These are phyloP conservation scores for Nakazawaea pomicola DNA, from an alignment of 805 yeast genomes.

Conservation along the genomic window DNA sequence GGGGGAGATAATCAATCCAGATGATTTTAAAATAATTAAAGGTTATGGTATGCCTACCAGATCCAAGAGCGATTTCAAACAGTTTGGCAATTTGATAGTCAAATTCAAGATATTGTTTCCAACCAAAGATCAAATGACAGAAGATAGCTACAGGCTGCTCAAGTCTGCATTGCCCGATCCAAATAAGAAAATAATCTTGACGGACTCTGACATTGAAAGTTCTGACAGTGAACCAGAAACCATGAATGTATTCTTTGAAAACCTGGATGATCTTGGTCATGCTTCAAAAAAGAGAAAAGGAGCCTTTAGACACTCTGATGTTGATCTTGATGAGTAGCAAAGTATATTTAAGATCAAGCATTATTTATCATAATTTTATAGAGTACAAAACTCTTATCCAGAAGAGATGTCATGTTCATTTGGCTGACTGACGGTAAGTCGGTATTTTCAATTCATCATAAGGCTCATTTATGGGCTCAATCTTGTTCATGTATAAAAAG, in stretches of 20 bases:
- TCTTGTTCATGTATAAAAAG: too few species aligned
- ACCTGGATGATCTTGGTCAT: not conserved
- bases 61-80: constrained; percentile 14
- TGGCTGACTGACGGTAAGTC: too few species aligned
- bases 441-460: too few species aligned
- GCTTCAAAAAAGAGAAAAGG: not conserved
- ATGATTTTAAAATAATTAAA: constrained; percentile 40
- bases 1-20: constrained; percentile 50
- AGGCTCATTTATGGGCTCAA: too few species aligned
- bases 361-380: too few species aligned
- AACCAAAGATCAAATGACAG: constrained; percentile 32
- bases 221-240: not conserved
- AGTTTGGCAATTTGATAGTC: constrained; percentile 51
- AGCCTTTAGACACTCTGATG: too few species aligned
- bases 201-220: not conserved
- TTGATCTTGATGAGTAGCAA: too few species aligned
- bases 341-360: too few species aligned
- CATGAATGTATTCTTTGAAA: constrained; percentile 1
- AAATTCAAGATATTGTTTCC: constrained; percentile 61
- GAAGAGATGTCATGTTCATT: too few species aligned
- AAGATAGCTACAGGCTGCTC: constrained; percentile 23
- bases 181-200: not conserved
- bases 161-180: constrained; percentile 15
- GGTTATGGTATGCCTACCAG: constrained; percentile 61
- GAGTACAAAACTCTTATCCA: too few species aligned